Evolutionary conservation across 2,329 filamentous ascomycete genomes (phyloP).

Genomic region (Aureobasidium sp.): DNA sequence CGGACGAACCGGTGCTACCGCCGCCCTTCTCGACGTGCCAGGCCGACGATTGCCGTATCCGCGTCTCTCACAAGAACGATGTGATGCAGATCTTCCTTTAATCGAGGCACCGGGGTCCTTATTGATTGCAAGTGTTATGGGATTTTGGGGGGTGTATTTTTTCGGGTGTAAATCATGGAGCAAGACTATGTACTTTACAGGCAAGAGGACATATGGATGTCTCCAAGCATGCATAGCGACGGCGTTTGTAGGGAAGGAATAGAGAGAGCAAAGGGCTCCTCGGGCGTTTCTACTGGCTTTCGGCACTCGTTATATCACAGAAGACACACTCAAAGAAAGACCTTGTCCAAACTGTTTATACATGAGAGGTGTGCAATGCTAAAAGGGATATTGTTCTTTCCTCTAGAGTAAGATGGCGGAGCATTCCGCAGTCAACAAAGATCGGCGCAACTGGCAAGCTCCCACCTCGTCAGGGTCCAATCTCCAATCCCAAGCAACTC

Average conservation of each 20-base stretch:
- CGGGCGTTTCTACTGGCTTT: background rate
- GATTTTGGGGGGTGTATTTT: background rate
- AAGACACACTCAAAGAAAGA: background rate
- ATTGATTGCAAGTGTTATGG: background rate
- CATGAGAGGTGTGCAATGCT: background rate
- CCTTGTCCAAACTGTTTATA: background rate
- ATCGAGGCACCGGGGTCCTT: background rate
- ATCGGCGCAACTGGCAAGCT: background rate
- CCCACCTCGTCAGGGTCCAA: conserved; percentile 4
- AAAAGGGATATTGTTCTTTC: background rate
- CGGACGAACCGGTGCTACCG: conserved; percentile 23
- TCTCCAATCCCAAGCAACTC: background rate
- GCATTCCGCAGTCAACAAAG: background rate
- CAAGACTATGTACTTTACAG: background rate
- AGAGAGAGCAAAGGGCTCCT: background rate
- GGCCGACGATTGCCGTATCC: conserved; percentile 37
- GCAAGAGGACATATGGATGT: background rate
- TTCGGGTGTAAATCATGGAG: background rate
- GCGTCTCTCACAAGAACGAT: conserved; percentile 27
- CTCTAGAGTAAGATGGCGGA: background rate
- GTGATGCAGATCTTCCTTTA: conserved; percentile 39
- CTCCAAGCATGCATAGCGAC: conserved; percentile 11
- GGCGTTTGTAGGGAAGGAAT: background rate
- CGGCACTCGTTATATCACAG: background rate
- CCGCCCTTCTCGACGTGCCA: conserved; percentile 40